Evolutionary conservation across 2,329 filamentous ascomycete species (phyloP), one percentile per base, ranked within the genome.

Genomic region (Fusarium domesticum): DNA sequence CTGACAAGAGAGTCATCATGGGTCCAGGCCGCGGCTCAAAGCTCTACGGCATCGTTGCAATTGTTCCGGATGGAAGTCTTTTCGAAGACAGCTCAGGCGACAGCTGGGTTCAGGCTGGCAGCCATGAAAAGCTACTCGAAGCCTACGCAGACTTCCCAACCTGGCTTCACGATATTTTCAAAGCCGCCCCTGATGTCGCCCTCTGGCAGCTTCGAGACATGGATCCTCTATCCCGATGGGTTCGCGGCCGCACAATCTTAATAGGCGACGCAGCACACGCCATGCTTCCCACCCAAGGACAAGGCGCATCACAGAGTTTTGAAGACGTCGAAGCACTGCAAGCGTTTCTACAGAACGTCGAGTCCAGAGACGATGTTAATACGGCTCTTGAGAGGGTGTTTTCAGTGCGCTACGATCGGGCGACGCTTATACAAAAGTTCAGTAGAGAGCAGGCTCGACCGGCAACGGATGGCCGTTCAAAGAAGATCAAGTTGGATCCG

Each of bases 1-100:
- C 54, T 6, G 54, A 57, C n/a, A 44, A 53, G 18, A 37, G 54
- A 2, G 48, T 57, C 8, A 57, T 57, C 3, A 57, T 57, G 54
- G 54, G 54, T 0, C 54, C 54, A 2, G 54, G 54, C 0, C 50
- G 54, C 1, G 51, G 44, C 0, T 43, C 41, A n/a, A 54, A 57
- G 11, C 37, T 57, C 2, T 57, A 50, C 3, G 54, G 54, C 3
- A 51, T 57, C 0, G 54, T 57, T 1, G 54, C 54, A 2, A 38
- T 57, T 1, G 54, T 57, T 0, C 54, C 54, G 1, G 54, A 57
- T 2, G 53, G 50, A 18, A 57, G 43, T 17, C 49, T 57, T 2
- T 15, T 33, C 1, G 53, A 57, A 28, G 42, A 46, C 8, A 53
- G 43, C 7, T 45, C 53, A 3, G 19, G 39, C 18, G 54, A 57